These are phyloP conservation scores for Bryoglossum gracile DNA, from an alignment of 495 filamentous ascomycete species.

Conservation along the genomic window DNA sequence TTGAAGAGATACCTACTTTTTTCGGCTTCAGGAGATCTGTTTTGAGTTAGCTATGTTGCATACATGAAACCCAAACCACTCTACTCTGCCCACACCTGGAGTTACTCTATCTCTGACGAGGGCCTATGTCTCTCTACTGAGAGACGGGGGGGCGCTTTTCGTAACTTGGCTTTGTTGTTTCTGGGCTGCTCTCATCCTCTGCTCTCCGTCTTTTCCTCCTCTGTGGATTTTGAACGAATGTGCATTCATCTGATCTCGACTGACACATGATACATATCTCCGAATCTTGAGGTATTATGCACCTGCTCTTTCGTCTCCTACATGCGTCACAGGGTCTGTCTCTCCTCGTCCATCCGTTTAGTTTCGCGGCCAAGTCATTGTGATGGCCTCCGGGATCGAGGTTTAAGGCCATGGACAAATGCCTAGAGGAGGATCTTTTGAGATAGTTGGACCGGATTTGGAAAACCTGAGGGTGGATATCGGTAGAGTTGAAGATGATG, in stretches of 20 bases:
- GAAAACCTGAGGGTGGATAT: too few species aligned
- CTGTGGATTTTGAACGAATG: conserved; percentile 55
- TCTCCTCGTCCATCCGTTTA: conserved; percentile 6
- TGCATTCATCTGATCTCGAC: conserved; percentile 52
- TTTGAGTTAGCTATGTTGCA: conserved; percentile 33
- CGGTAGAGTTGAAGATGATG: too few species aligned
- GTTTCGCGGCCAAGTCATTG: neutral
- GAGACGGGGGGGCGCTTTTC: too few species aligned
- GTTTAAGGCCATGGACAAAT: neutral
- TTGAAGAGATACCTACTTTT: neutral
- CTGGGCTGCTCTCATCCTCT: conserved; percentile 46
- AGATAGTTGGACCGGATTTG: too few species aligned
- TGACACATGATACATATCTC: conserved; percentile 57
- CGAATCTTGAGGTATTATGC: conserved; percentile 54
- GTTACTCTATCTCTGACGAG: too few species aligned
- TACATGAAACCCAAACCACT: neutral
- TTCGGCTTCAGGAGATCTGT: conserved; percentile 19
- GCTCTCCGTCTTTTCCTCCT: conserved; percentile 65
- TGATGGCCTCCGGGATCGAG: neutral
- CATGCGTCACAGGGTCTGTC: conserved; percentile 53
- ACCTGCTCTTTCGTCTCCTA: conserved; percentile 75
- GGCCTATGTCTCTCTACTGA: too few species aligned
- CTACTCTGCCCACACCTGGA: too few species aligned
- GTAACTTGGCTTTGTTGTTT: conserved; percentile 46
- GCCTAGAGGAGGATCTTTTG: too few species aligned